Evolutionary conservation across 192 early-diverging fungal species (phyloP).

Genomic region (Entomortierella beljakovae): DNA sequence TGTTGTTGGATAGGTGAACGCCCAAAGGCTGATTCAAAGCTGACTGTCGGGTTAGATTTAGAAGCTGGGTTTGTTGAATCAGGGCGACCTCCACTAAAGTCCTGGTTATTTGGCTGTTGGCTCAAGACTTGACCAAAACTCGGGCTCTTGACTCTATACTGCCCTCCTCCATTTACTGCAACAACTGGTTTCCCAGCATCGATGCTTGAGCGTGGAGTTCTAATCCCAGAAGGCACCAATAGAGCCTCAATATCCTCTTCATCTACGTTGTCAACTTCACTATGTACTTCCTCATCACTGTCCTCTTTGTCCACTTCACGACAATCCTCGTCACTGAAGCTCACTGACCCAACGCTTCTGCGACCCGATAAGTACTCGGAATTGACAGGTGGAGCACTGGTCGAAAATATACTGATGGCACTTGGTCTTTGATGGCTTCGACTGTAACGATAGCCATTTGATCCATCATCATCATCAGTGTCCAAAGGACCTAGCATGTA

Average conservation of each 20-base stretch:
- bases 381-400: constrained; percentile 35
- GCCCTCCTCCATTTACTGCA: constrained; percentile 1
- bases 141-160: constrained; percentile 14
- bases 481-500: constrained; percentile 32
- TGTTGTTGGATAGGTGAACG: no score
- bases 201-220: constrained; percentile 27
- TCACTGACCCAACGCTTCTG: background rate
- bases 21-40: background rate
- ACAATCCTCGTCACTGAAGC: constrained; percentile 2
- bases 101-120: constrained; percentile 3
- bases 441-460: background rate
- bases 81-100: background rate
- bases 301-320: constrained; percentile 7
- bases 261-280: constrained; percentile 19
- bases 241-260: constrained; percentile 39
- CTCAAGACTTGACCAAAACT: constrained; percentile 25
- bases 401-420: constrained; percentile 31
- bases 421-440: constrained; percentile 23
- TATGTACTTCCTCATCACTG: constrained; percentile 4
- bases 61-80: background rate
- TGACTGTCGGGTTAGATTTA: background rate
- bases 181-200: constrained; percentile 18
- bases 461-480: constrained; percentile 6
- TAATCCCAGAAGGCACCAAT: constrained; percentile 22
- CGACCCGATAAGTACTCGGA: constrained; percentile 7